Base-by-base conservation (phyloP, 2,329 filamentous ascomycete species). In the Keithomyces neogunnii region DNA sequence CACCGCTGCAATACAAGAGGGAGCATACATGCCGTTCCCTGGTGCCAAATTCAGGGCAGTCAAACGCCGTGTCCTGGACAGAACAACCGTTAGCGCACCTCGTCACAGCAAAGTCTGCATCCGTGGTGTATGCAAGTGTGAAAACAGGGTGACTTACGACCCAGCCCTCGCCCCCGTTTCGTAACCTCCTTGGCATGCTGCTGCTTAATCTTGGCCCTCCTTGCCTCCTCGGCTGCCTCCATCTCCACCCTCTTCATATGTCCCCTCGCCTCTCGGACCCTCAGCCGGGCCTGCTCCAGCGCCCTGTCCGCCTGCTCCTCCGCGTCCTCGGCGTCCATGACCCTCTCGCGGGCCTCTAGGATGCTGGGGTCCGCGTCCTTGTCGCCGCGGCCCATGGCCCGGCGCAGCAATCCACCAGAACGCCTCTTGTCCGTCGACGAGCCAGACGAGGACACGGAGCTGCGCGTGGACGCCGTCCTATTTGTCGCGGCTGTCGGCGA, bases 141-240 rank as follows among this genome's bases (percentile, higher is more conserved):
- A 19, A 19, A 1, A 19, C 19, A 19, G n/a, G n/a, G 19, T 19
- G 19, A 39, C 46, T 70, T 73, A 85, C 83, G 79, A 51, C 84
- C 84, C 53, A 87, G 76, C n/a, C 78, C 75, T 66, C 83, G 82
- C n/a, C 81, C 83, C 49, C 82, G 73, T 78, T 85, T 86, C 5
- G 79, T 82, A 32, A 87, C 76, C 60, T 81, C 78, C 58, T 73
- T 75, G 1, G 83, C 84, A 61, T 86, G 80, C 49, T 75, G 73
- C 66, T 84, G 76, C 76, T 88, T 87, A 48, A 86, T 78, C 74
- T 81, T 84, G 2, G 84, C 84, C 42, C 77, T 66, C 28, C 82
- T 70, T 2, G 83, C 79, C 62, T 85, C 81, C 66, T 85, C 82
- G 58, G 74, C 74, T 1, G 84, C 84, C 68, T 88, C 85, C 48